Percentiles rank a stretch among this genome's conserved stretches.
Evolutionary conservation across 352 stramenopile genomes (phyloP).

Genomic region (Globisporangium barbulae): DNA sequence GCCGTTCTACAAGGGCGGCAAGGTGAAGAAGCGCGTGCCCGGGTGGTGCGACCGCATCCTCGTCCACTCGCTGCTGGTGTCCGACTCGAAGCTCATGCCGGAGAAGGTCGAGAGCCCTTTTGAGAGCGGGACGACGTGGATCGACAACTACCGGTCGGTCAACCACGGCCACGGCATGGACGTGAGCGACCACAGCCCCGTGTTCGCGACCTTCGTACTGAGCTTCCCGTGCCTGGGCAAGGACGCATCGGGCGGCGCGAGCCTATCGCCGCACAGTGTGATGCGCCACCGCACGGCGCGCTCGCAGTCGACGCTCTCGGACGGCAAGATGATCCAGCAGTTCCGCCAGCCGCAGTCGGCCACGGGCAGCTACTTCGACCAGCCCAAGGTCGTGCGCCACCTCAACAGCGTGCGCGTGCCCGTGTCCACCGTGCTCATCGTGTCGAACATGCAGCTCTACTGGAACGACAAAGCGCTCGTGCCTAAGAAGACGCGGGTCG

Average conservation of each 20-base stretch:
- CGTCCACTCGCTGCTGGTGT: constrained; percentile 75
- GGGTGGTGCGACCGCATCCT: constrained; percentile 87
- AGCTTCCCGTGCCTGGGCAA: constrained; percentile 52
- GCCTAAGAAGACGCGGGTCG: constrained; percentile 72
- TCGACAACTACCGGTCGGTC: constrained; percentile 82
- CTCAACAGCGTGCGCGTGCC: constrained; percentile 45
- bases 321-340: constrained; percentile 21
- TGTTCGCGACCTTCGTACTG: constrained; percentile 74
- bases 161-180: constrained; percentile 83
- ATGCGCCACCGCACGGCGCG: constrained; percentile 34
- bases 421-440: constrained; percentile 64
- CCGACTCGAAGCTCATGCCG: constrained; percentile 73
- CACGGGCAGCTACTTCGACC: constrained; percentile 73
- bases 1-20: constrained; percentile 87
- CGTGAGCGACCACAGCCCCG: constrained; percentile 79
- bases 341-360: constrained; percentile 26
- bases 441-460: constrained; percentile 75
- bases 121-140: constrained; percentile 26
- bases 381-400: constrained; percentile 62
- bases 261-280: constrained; percentile 1
- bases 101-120: constrained; percentile 73
- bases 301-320: constrained; percentile 42
- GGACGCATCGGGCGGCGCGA: constrained; percentile 14
- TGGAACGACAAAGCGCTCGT: constrained; percentile 74
- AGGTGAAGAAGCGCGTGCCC: constrained; percentile 87